These are phyloP conservation scores for Jaltomata sinuosa DNA, from an alignment of 257 asterid genomes.

Conservation along the genomic window DNA sequence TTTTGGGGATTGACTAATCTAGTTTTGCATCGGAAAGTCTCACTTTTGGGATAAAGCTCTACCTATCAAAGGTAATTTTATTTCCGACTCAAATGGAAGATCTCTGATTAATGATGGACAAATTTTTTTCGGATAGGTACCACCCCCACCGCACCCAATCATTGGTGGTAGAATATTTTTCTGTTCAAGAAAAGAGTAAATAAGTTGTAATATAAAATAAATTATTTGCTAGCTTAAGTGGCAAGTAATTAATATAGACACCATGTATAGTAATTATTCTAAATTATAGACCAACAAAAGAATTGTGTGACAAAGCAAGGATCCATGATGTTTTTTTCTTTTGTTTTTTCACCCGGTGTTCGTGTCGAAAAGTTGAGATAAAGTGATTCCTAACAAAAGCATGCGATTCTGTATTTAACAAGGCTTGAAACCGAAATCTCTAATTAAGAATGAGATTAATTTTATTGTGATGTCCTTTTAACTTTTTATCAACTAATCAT, in stretches of 20 bases:
- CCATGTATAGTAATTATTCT: neutral
- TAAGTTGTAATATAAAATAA: neutral
- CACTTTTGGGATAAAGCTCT: neutral
- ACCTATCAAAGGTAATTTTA: neutral
- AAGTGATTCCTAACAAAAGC: too few species aligned
- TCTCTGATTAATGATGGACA: neutral
- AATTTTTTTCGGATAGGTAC: neutral
- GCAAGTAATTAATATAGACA: neutral
- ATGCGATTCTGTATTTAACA: neutral
- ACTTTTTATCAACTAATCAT: neutral
- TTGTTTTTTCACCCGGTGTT: too few species aligned
- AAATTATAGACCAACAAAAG: neutral
- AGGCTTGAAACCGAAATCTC: neutral
- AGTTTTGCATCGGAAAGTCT: neutral
- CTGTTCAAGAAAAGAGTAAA: neutral
- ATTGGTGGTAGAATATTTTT: too few species aligned
- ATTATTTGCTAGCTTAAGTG: neutral
- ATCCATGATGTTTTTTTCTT: neutral
- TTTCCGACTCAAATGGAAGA: neutral
- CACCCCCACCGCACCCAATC: neutral
- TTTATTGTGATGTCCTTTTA: neutral
- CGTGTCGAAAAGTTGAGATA: too few species aligned
- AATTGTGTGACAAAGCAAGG: neutral
- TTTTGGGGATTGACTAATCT: accelerated
- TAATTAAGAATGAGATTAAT: neutral